Evolutionary conservation across 2,329 filamentous ascomycete genomes (phyloP).

Genomic region (Arthrobotrys pseudoclavata): DNA sequence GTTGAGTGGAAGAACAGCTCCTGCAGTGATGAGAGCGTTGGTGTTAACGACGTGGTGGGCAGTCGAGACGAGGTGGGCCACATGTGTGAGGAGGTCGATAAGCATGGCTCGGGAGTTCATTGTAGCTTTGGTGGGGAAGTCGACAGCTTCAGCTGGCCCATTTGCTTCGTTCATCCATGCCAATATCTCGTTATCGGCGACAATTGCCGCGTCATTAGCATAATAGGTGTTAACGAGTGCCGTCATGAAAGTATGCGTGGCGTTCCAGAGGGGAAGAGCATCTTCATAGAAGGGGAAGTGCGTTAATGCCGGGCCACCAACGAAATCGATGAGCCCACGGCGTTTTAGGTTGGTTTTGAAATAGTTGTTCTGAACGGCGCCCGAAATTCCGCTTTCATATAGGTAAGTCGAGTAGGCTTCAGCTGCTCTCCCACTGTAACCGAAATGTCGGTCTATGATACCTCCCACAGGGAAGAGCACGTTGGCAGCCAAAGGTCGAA

Average conservation of each 20-base stretch:
- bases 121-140: conserved; percentile 66
- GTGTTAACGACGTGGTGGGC: conserved; percentile 68
- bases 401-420: conserved; percentile 63
- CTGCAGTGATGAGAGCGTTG: conserved; percentile 66
- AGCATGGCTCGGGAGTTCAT: conserved; percentile 64
- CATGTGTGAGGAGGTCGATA: conserved; percentile 67
- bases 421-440: conserved; percentile 64
- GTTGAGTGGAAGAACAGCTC: conserved; percentile 67
- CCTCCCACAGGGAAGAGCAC: conserved; percentile 64
- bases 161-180: conserved; percentile 68
- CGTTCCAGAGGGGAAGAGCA: conserved; percentile 65
- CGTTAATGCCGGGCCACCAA: conserved; percentile 66
- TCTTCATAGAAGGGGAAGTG: conserved; percentile 69
- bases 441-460: conserved; percentile 65
- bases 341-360: conserved; percentile 66
- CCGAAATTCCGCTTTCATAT: conserved; percentile 64
- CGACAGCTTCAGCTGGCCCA: conserved; percentile 65
- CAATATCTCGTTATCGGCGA: conserved; percentile 67
- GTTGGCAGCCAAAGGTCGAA: conserved; percentile 63
- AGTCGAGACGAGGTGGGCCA: conserved; percentile 66
- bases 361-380: conserved; percentile 66
- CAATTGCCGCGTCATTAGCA: conserved; percentile 64
- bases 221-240: conserved; percentile 69
- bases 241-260: conserved; percentile 66
- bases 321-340: conserved; percentile 67